Percentiles rank a stretch among this genome's conserved stretches.
phyloP scores from a whole-genome alignment of 352 stramenopile genomes.

The Poterioochromonas sp. region DNA sequence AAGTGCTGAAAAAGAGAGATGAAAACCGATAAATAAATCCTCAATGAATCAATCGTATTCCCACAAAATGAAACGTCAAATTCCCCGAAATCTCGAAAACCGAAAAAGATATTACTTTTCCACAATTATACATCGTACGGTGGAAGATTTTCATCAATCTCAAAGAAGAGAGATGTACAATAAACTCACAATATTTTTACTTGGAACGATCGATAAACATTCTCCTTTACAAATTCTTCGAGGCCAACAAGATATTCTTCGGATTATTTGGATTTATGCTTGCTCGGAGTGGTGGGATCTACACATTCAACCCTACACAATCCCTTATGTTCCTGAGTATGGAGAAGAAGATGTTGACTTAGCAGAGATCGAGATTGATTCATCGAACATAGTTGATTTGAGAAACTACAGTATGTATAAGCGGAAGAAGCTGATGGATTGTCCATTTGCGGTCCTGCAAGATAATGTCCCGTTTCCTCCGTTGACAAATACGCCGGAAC shows the following conservation, averaged over 20 bases:
- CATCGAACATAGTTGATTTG: background rate
- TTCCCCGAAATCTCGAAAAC: too few species aligned
- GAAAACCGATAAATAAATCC: too few species aligned
- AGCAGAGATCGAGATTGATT: background rate
- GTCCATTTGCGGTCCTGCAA: background rate
- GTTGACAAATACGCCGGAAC: background rate
- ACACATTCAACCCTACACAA: background rate
- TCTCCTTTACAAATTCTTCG: slow-evolving; percentile 8
- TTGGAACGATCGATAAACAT: background rate
- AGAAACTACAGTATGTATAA: background rate
- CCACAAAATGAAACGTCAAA: background rate
- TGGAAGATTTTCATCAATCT: too few species aligned
- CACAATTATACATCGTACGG: too few species aligned
- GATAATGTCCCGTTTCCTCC: background rate
- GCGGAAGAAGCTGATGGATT: background rate
- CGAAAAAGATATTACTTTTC: too few species aligned
- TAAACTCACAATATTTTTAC: slow-evolving; percentile 3
- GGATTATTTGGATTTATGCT: background rate
- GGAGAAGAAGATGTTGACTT: background rate
- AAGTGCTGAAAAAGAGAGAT: background rate
- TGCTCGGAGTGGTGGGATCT: slow-evolving; percentile 5
- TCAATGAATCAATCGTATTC: too few species aligned
- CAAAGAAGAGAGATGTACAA: background rate
- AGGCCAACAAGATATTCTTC: background rate
- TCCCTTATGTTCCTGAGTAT: background rate